These are phyloP conservation scores for Saccharomyces uvarum DNA, from an alignment of 1,139 yeast species.

Conservation along the genomic window DNA sequence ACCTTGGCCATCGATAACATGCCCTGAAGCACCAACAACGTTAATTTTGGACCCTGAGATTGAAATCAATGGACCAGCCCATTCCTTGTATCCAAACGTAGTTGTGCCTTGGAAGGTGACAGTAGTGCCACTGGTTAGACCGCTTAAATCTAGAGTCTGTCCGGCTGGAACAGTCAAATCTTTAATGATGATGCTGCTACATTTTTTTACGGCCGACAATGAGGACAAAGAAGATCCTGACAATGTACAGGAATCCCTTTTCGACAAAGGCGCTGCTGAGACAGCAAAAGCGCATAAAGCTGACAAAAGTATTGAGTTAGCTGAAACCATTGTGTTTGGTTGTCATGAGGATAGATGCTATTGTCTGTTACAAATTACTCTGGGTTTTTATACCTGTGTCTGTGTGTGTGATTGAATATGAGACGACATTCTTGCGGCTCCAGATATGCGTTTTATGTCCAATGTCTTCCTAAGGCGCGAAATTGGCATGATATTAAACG, in stretches of 20 bases:
- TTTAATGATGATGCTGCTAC: constrained; percentile 9
- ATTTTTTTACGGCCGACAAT: constrained; percentile 6
- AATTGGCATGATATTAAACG: not conserved
- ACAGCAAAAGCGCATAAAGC: not conserved
- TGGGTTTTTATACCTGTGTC: not conserved
- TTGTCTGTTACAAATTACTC: not conserved
- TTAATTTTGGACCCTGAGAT: constrained; percentile 11
- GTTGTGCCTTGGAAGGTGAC: constrained; percentile 14
- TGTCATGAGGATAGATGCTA: not conserved
- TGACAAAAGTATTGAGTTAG: not conserved
- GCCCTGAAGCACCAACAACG: constrained; percentile 12
- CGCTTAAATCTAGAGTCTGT: constrained; percentile 12
- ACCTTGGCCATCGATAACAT: constrained; percentile 14
- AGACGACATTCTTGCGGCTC: not conserved
- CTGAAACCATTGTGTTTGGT: not conserved
- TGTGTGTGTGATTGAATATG: not conserved
- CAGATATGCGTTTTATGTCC: not conserved
- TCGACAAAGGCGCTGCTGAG: constrained; percentile 4
- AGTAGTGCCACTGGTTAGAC: constrained; percentile 11
- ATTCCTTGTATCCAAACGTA: constrained; percentile 12
- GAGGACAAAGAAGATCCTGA: constrained; percentile 4
- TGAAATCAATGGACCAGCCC: constrained; percentile 15
- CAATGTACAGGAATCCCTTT: constrained; percentile 7
- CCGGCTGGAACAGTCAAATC: constrained; percentile 15
- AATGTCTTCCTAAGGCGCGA: not conserved